Base-by-base conservation (phyloP, 257 asterid genomes). In the Apocynum venetum region DNA sequence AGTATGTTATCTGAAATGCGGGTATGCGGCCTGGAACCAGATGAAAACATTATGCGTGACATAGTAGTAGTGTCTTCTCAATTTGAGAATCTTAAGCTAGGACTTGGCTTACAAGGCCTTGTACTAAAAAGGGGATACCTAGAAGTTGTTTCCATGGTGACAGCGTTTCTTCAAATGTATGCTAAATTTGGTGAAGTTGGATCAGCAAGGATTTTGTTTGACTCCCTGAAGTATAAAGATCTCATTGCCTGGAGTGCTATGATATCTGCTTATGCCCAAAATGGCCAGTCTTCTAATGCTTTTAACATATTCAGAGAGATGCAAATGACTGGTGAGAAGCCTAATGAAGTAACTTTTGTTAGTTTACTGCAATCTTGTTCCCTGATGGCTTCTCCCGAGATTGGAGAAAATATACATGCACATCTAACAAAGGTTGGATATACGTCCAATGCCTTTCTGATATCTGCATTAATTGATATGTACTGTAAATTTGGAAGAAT, bases 161-260 rank as follows among this genome's bases (percentile, higher is more conserved):
- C 98, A 77, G 89, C 87, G 56, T 93, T 91, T 78, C 88, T 91
- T 81, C 96, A 86, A 80, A 74, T 81, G 78, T 89, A 87, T 74
- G 89, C 91, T 75, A 87, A 66, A 74, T 90, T 90, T 64, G 89
- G 90, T 13, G 80, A 87, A 73, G 78, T 85, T 80, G 87, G 71
- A 78, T 86, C 86, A 0, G 88, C 98, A 31, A 85, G 85, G 86
- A 80, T 69, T 51, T 71, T 93, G 72, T 93, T 93, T 41, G 87
- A 87, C 76, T 78, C 69, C 48, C 87, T 90, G 66, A 67, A 77
- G 15, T 70, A 81, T 77, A 93, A 89, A 86, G 95, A 93, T 90
- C 77, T 86, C 48, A 82, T 93, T 86, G 91, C 95, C 65, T 93
- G 97, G 95, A 90, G 90, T 69, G 91, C 87, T 3, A 90, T 91